Evolutionary conservation across 106 monocot genomes (phyloP), one percentile per base, ranked within the genome.

Genomic region (Gastrodia elata): DNA sequence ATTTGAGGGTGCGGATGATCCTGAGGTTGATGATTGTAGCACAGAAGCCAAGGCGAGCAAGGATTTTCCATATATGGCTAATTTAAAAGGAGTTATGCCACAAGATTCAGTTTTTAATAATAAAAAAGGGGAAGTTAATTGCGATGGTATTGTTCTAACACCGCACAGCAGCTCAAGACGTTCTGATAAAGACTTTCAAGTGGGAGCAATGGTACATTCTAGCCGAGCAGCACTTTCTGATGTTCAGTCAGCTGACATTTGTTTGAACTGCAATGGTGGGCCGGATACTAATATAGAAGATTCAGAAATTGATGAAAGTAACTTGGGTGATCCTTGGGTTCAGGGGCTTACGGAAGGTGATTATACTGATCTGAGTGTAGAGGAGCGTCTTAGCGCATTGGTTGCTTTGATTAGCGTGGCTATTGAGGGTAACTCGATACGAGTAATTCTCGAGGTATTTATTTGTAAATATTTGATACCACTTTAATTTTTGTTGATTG

Each of bases 381-480:
- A 94, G 83, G 98, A 99, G 75, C 93, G 93, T 38, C 88, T 99
- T 39, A 83, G 85, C 80, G 98, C 98, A 30, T 90, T 99, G 72
- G 93, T 91, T 84, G 80, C 91, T 42, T 75, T 99, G 49, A 79
- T 91, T 74, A 80, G 83, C 64, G 86, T 99, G 41, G 98, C 93
- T 67, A 91, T 85, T 73, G 91, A 90, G 78, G 98, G 98, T 64
- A 99, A 99, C 70, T 88, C 88, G 20, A 87, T 99, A n/a, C 93
- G 89, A 27, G 59, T 77, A 46, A 81, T 91, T 77, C 86, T 99
- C 46, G 98, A 99, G 93, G 97, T 98, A 80, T 4, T 70, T 38
- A 44, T 67, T 73, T 40, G 30, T 20, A 68, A 24, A 22, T 6
- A 13, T 32, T 61, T 30, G 5, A 1, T 39, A 4, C 37, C 42